Evolutionary conservation across 2,329 filamentous ascomycete species (phyloP), one percentile per base, ranked within the genome.

Genomic region (Phialophora verrucosa): DNA sequence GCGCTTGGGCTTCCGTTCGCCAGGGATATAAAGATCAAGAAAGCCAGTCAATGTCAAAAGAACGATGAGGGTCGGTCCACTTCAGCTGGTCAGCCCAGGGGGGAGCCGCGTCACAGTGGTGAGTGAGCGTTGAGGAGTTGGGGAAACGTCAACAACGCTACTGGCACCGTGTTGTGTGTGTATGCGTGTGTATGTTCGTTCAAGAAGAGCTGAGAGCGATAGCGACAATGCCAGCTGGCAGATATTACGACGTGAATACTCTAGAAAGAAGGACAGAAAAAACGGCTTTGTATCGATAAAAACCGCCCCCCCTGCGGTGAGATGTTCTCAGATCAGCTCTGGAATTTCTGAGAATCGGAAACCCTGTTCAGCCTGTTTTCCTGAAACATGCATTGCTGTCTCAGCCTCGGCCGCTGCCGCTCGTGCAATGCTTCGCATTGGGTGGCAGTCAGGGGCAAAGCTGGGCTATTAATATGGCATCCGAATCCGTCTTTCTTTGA

Each of bases 311-410:
- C 23, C 11, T 51, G 49, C 49, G 49, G 49, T 51, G 49, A 51
- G 23, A 51, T 51, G 49, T 23, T 25, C 49, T 51, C 23, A 51
- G 49, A 51, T 51, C 49, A 51, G 20, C 49, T 51, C 49, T 51
- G 20, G 49, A 51, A 51, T 51, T 51, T 51, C 49, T 51, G 49
- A 51, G 49, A 27, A 51, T 51, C 27, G 49, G 49, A 51, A 23
- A 51, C 25, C 49, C 49, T 17, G 35, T 17, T 38, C 14, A 14
- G 47, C 31, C 47, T 14, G 47, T 20, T 51, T 51, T 51, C 38
- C 38, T 51, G 49, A 51, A 51, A 51, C 49, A 27, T 51, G 17
- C 53, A 35, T 20, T 29, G 53, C 53, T n/a, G 53, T 55, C 53
- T 55, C 53, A 55, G 53, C 53, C 53, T 55, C 53, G 53, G 53